These are phyloP conservation scores for Russula vinacea DNA, from an alignment of 768 basidiomycete genomes.

Conservation along the genomic window DNA sequence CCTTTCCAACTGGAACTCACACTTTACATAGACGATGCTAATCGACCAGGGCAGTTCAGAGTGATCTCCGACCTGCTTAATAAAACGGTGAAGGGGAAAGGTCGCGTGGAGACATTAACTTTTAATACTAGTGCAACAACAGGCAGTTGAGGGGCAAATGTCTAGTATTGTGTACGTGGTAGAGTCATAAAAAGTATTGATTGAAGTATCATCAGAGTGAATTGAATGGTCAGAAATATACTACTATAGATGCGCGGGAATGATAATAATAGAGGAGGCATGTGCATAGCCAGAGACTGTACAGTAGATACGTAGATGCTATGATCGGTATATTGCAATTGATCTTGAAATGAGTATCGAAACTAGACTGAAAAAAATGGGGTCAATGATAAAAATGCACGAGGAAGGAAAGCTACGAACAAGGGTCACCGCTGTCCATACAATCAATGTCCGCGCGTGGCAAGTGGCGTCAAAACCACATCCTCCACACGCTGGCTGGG, in stretches of 20 bases:
- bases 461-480: neutral
- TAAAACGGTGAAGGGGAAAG: constrained; percentile 85
- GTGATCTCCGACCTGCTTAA: constrained; percentile 86
- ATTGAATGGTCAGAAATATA: constrained; percentile 11
- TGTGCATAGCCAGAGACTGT: constrained; percentile 20
- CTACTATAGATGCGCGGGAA: constrained; percentile 21
- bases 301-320: constrained; percentile 22
- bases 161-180: constrained; percentile 15
- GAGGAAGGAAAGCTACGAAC: constrained; percentile 9
- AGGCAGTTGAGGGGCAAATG: constrained; percentile 4
- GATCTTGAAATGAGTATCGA: constrained; percentile 15
- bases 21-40: constrained; percentile 62
- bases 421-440: neutral
- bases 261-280: constrained; percentile 21
- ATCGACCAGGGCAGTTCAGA: constrained; percentile 94
- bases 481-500: neutral
- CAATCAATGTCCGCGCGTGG: constrained; percentile 12
- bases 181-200: constrained; percentile 12
- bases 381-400: constrained; percentile 4
- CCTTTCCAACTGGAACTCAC: neutral
- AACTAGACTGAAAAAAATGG: constrained; percentile 10
- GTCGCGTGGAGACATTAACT: constrained; percentile 78
- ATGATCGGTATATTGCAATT: constrained; percentile 23
- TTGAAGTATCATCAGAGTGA: constrained; percentile 1
- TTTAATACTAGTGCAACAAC: constrained; percentile 54